phyloP scores from a whole-genome alignment of 2,329 filamentous ascomycete genomes.

The Diplodia scrobiculata region DNA sequence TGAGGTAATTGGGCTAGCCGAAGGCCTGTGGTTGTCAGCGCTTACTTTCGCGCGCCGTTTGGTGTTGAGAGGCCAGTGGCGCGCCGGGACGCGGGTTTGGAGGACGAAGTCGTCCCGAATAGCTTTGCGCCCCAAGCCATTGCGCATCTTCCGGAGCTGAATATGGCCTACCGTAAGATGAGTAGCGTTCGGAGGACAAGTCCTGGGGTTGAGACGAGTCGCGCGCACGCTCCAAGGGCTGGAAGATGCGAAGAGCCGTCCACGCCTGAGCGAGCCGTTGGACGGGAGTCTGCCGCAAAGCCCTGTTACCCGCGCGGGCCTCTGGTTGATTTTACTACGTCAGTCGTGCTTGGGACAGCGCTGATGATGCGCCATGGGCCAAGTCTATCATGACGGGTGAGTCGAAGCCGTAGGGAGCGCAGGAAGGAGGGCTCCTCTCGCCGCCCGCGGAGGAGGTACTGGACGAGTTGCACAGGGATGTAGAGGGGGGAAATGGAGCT shows the following conservation, averaged over 20 bases:
- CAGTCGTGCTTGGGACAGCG: background rate
- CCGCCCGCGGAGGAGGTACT: background rate
- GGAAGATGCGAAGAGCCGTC: background rate
- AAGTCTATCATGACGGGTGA: background rate
- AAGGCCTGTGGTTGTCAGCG: background rate
- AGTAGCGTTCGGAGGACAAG: background rate
- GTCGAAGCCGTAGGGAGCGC: background rate
- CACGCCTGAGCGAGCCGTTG: background rate
- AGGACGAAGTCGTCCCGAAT: background rate
- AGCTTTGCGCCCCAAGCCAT: no score
- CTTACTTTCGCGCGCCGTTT: background rate
- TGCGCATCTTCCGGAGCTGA: background rate
- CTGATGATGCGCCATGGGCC: background rate
- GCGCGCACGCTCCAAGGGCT: background rate
- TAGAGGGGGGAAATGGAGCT: background rate
- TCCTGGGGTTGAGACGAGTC: background rate
- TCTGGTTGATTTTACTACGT: accelerated
- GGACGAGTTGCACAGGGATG: background rate
- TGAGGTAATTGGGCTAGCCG: background rate
- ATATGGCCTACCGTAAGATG: background rate
- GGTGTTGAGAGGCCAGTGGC: background rate
- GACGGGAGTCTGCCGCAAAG: background rate
- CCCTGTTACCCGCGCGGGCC: no score
- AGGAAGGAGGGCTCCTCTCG: background rate
- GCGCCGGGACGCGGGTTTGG: background rate